Base-by-base conservation (phyloP, 345 rosid genomes). In the Cardamine occulta region DNA sequence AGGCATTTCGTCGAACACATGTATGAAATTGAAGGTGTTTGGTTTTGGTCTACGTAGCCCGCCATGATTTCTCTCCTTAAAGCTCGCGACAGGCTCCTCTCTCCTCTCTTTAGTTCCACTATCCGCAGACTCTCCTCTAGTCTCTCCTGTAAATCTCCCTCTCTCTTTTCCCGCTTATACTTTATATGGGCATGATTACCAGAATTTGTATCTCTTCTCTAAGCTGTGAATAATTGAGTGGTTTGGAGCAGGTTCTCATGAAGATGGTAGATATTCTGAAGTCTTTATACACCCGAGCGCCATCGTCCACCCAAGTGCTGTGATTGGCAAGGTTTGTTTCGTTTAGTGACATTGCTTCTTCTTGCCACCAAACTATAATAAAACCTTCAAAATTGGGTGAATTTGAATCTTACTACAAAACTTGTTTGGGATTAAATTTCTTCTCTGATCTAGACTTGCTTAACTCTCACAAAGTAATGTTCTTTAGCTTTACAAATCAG, bases 221-320 rank as follows among this genome's bases (percentile, higher is more conserved):
- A n/a, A 47, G n/a, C 29, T 55, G 11, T 57, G 58, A 51, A 24
- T 28, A 10, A 39, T 35, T 73, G 26, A 47, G 24, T 70, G 18
- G 48, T 45, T 39, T 65, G 51, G 51, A 57, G 40, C 83, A 86
- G 90, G 77, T 85, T 72, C 51, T 64, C 72, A 45, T 6, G 70
- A 63, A 47, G 80, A 79, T 48, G 63, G 53, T 10, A 72, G 76
- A 28, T 81, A 74, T 37, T 53, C 74, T 21, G 32, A 76, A 44
- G 74, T 78, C 66, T 73, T 81, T 63, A 76, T 94, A 63, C 98
- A 94, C 74, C 89, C 93, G 15, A 80, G 83, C 34, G 90, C 98
- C 35, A 45, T 86, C 29, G 85, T 94, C 69, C 97, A 94, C 78
- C 96, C 96, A 34, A 75, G 81, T 53, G 96, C 98, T 26, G 63